phyloP scores from a whole-genome alignment of 2,329 filamentous ascomycete genomes.

The Ophiostoma sp. region DNA sequence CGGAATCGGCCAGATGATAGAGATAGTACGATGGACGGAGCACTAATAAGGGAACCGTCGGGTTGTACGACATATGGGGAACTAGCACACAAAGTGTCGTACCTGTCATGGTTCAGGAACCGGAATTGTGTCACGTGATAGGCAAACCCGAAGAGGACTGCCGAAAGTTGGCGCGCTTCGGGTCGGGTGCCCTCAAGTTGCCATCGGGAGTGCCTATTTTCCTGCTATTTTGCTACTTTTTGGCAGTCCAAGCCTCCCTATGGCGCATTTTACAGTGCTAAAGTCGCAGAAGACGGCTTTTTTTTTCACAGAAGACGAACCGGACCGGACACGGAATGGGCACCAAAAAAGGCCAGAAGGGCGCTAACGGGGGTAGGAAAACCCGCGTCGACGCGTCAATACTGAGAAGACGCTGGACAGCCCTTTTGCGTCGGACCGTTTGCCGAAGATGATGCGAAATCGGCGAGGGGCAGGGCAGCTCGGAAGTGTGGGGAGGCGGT shows the following conservation, averaged over 20 bases:
- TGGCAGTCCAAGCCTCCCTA: not conserved
- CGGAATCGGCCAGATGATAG: not conserved
- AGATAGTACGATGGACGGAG: no score
- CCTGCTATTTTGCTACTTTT: not conserved
- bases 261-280: not conserved
- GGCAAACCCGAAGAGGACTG: constrained; percentile 7
- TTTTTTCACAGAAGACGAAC: not conserved
- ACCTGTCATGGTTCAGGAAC: not conserved
- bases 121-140: not conserved
- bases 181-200: constrained; percentile 6
- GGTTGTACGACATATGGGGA: no score
- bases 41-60: no score
- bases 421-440: constrained; percentile 2
- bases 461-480: not conserved
- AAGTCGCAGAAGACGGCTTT: not conserved
- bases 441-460: constrained; percentile 24
- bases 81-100: no score
- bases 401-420: not conserved
- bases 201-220: not conserved
- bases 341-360: not conserved
- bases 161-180: constrained; percentile 11
- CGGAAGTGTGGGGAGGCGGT: constrained; percentile 8
- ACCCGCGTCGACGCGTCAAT: not conserved
- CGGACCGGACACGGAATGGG: not conserved
- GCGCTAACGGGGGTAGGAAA: constrained; percentile 11